Conservation (phyloP, 768 basidiomycete genomes). For the Symmetrospora coprosmae region DNA sequence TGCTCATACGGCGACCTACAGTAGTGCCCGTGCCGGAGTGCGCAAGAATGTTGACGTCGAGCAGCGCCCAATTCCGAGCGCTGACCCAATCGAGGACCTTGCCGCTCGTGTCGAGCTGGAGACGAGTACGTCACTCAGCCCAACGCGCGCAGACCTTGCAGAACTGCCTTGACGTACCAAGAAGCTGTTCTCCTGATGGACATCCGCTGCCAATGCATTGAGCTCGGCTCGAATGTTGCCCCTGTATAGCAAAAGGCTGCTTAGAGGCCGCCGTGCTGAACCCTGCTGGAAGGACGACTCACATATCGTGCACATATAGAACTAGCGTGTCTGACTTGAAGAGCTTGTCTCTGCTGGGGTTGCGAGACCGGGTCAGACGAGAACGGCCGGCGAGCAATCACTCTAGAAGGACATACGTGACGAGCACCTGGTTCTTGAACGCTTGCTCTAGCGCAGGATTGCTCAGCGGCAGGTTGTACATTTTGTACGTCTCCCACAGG, state of each 20-base stretch:
- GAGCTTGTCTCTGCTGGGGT: conserved; percentile 54
- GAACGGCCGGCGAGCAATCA: neutral
- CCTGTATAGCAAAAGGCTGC: conserved; percentile 40
- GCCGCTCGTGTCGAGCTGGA: conserved; percentile 71
- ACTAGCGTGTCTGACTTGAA: conserved; percentile 59
- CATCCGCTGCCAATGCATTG: conserved; percentile 40
- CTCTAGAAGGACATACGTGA: conserved; percentile 48
- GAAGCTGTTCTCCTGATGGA: conserved; percentile 67
- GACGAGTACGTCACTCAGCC: conserved; percentile 10
- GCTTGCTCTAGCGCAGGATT: conserved; percentile 48
- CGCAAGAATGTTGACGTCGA: conserved; percentile 68
- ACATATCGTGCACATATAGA: conserved; percentile 92
- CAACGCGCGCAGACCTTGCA: neutral
- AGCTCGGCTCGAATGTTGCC: conserved; percentile 76
- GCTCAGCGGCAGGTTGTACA: conserved; percentile 40
- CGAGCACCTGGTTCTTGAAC: conserved; percentile 70
- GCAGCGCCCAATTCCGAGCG: conserved; percentile 51
- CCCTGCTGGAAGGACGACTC: conserved; percentile 39
- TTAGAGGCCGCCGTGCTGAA: neutral
- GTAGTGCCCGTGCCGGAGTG: conserved; percentile 29
- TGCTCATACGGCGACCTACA: too few relatives aligned
- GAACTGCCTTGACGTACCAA: conserved; percentile 45
- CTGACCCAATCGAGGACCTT: conserved; percentile 60
- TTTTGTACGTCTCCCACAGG: conserved; percentile 56
- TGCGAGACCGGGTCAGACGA: neutral